Base-by-base conservation (phyloP, 805 yeast species). In the Schwanniomyces occidentalis region DNA sequence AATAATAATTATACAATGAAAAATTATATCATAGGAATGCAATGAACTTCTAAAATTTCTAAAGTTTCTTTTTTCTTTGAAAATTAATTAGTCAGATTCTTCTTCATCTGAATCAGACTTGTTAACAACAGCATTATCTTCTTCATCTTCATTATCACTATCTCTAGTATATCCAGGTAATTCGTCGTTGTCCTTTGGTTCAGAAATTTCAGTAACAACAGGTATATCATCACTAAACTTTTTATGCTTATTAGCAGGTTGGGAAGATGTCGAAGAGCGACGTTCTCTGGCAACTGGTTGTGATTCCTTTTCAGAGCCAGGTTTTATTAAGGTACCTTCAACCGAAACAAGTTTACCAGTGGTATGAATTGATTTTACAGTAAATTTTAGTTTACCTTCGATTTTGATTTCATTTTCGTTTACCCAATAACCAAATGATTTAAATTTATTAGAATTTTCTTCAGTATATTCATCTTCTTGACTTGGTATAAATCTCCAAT, bases 371-470 rank as follows among this genome's bases (percentile, higher is more conserved):
- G 80, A 70, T 54, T 82, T 85, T 27, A 91, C 78, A 2, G 80
- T 78, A 59, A 93, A 89, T 47, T 71, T 72, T 32, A 91, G 60
- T 58, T 87, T 88, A 4, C 96, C 97, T 46, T 85, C 96, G 13
- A 93, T 69, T 35, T 82, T 79, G 27, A 74, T 68, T 9, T 83
- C 95, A 37, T 77, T 68, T 27, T 70, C 84, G 56, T 91, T 96
- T 8, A 70, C 70, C 99, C 99, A 91, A 56, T 85, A 76, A 2
- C 99, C 99, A 45, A 85, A 67, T 0, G 89, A 81, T 38, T 71
- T 71, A 37, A 71, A 64, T 31, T 58, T 59, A 30, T 50, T 41
- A 6, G 49, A 51, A 16, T 54, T 61, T 17, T 46, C 48, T 28
- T 52, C 56, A 20, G 46, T 49, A 9, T 35, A 51, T 44, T 78